These are phyloP conservation scores for Fusarium mangiferae DNA, from an alignment of 2,329 filamentous ascomycete species.

Conservation along the genomic window DNA sequence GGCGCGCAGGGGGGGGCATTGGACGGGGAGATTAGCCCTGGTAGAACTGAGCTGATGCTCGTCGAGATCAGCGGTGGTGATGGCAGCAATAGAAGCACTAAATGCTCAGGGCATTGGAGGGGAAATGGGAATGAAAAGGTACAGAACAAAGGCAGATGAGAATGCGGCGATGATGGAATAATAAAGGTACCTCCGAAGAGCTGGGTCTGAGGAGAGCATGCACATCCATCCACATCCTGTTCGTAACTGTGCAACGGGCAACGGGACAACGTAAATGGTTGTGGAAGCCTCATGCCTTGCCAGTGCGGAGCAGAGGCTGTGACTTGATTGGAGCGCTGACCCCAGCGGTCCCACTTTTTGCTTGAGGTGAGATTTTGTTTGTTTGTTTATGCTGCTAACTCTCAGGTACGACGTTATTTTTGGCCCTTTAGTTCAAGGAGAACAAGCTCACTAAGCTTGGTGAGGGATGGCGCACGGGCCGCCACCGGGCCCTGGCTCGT, in stretches of 20 bases:
- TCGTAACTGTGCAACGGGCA: constrained; percentile 46
- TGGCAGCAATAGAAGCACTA: constrained; percentile 7
- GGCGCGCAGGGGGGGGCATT: constrained; percentile 38
- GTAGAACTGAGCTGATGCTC: constrained; percentile 31
- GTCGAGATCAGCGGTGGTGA: constrained; percentile 14
- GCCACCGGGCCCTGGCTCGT: constrained; percentile 14
- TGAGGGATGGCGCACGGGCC: constrained; percentile 43
- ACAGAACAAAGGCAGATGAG: constrained; percentile 15
- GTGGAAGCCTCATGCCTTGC: constrained; percentile 29
- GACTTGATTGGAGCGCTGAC: constrained; percentile 31
- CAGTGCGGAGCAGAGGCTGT: constrained; percentile 23
- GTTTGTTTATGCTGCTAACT: constrained; percentile 48
- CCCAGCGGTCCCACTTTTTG: constrained; percentile 28
- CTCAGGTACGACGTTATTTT: constrained; percentile 41
- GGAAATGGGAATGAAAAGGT: constrained; percentile 3
- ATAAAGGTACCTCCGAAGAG: constrained; percentile 35
- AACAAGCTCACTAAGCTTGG: constrained; percentile 17
- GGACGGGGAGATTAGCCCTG: constrained; percentile 41
- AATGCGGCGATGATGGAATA: constrained; percentile 33
- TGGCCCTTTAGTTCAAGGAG: constrained; percentile 38
- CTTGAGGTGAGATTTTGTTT: constrained; percentile 47
- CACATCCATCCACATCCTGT: constrained; percentile 16
- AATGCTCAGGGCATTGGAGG: neutral
- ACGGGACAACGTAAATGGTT: constrained; percentile 40
- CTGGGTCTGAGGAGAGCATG: constrained; percentile 16